phyloP scores from a whole-genome alignment of 2,329 filamentous ascomycete species.

The Ceratocystis lukuohia region DNA sequence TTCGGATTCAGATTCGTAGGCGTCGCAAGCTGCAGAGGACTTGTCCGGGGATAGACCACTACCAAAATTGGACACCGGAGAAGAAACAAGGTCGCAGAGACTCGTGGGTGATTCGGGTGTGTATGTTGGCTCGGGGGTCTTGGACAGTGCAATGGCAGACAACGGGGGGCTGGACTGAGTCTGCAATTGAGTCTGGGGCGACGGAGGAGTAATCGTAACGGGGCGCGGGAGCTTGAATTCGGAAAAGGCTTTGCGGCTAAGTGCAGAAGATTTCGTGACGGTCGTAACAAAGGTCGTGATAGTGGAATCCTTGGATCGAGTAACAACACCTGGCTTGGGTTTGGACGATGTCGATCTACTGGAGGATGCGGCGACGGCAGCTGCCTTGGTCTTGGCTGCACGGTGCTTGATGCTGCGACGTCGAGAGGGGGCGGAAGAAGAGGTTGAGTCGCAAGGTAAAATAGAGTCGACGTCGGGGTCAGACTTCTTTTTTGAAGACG shows the following conservation, averaged over 20 bases:
- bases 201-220: constrained; percentile 9
- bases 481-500: background rate
- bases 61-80: background rate
- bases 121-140: background rate
- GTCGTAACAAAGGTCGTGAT: constrained; percentile 16
- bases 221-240: constrained; percentile 9
- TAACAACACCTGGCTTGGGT: background rate
- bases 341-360: background rate
- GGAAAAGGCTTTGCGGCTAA: constrained; percentile 6
- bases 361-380: constrained; percentile 14
- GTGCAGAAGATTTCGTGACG: constrained; percentile 13
- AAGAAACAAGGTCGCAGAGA: constrained; percentile 13
- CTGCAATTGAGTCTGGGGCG: background rate
- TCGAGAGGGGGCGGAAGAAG: constrained; percentile 8
- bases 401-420: constrained; percentile 16
- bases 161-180: constrained; percentile 2
- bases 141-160: background rate
- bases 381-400: constrained; percentile 16
- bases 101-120: constrained; percentile 16
- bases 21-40: background rate
- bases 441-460: background rate
- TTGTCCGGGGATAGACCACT: background rate
- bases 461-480: background rate
- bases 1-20: background rate
- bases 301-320: constrained; percentile 6